phyloP scores from a whole-genome alignment of 2,329 filamentous ascomycete species.

The Cryphonectria nitschkei region DNA sequence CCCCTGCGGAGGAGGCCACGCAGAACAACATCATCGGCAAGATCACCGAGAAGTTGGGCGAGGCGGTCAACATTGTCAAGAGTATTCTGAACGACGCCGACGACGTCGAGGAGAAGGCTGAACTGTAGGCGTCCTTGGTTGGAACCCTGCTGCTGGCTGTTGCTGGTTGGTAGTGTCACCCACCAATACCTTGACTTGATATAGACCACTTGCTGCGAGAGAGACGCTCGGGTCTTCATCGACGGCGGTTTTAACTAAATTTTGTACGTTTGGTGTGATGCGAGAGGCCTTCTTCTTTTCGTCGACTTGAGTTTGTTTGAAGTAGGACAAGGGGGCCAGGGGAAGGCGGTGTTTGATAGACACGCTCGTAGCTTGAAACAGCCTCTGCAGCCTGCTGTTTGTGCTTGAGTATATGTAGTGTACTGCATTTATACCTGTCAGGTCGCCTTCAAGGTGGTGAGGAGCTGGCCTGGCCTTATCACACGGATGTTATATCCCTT shows the following conservation, averaged over 20 bases:
- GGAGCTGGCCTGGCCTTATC: neutral
- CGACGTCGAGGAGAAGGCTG: conserved; percentile 61
- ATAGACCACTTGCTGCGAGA: neutral
- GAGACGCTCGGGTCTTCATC: conserved; percentile 7
- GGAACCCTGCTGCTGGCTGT: conserved; percentile 7
- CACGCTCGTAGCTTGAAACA: neutral
- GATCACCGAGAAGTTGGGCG: conserved; percentile 49
- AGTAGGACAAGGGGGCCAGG: neutral
- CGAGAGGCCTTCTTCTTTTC: neutral
- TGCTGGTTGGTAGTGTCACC: conserved; percentile 8
- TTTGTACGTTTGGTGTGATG: neutral
- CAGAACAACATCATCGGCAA: conserved; percentile 48
- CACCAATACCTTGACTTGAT: neutral
- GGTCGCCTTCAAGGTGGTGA: neutral
- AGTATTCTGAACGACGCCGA: conserved; percentile 58
- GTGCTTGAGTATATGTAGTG: neutral
- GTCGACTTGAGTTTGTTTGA: neutral
- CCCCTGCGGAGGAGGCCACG: conserved; percentile 39
- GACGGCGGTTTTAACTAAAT: neutral
- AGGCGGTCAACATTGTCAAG: conserved; percentile 57
- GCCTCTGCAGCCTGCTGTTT: neutral
- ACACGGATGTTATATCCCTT: neutral
- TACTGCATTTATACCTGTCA: neutral
- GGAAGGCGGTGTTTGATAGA: neutral
- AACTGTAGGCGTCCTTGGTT: conserved; percentile 48